Evolutionary conservation across 441 rosid genomes (phyloP).

Genomic region (Capsella rubella): DNA sequence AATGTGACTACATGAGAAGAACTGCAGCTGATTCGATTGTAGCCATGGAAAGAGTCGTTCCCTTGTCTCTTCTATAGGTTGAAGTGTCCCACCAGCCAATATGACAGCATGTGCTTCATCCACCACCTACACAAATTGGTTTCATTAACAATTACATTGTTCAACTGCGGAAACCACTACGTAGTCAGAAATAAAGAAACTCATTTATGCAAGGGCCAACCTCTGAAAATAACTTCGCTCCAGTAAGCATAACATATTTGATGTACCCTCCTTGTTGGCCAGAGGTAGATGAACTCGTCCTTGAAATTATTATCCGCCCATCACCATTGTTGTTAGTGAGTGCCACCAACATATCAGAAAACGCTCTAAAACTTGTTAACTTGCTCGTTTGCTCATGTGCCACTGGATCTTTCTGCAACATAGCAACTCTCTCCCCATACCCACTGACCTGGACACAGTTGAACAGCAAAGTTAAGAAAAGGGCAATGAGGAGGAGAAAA

Average conservation of each 20-base stretch:
- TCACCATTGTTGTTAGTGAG: slow-evolving; percentile 84
- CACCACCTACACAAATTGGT: slow-evolving; percentile 65
- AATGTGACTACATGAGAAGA: slow-evolving; percentile 93
- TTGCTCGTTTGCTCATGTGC: slow-evolving; percentile 60
- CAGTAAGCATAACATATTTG: slow-evolving; percentile 94
- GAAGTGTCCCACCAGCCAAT: slow-evolving; percentile 96
- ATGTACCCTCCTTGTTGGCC: slow-evolving; percentile 68
- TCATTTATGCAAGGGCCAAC: slow-evolving; percentile 49
- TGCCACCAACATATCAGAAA: slow-evolving; percentile 70
- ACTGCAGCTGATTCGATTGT: slow-evolving; percentile 67
- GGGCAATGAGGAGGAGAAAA: slow-evolving; percentile 28
- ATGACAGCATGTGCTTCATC: slow-evolving; percentile 85
- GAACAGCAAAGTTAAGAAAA: slow-evolving; percentile 24
- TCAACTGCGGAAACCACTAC: slow-evolving; percentile 7
- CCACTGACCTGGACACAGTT: slow-evolving; percentile 69
- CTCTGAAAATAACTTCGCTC: slow-evolving; percentile 90
- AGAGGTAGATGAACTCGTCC: slow-evolving; percentile 49
- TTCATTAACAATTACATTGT: slow-evolving; percentile 28
- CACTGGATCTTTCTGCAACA: slow-evolving; percentile 53
- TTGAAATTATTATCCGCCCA: slow-evolving; percentile 91
- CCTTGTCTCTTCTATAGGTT: slow-evolving; percentile 96
- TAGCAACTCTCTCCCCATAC: slow-evolving; percentile 69
- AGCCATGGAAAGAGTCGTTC: slow-evolving; percentile 93
- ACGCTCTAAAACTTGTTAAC: slow-evolving; percentile 77
- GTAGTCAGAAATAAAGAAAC: slow-evolving; percentile 15